These are phyloP conservation scores for Fraxinus latifolia DNA, from an alignment of 305 asterid species.

Conservation along the genomic window DNA sequence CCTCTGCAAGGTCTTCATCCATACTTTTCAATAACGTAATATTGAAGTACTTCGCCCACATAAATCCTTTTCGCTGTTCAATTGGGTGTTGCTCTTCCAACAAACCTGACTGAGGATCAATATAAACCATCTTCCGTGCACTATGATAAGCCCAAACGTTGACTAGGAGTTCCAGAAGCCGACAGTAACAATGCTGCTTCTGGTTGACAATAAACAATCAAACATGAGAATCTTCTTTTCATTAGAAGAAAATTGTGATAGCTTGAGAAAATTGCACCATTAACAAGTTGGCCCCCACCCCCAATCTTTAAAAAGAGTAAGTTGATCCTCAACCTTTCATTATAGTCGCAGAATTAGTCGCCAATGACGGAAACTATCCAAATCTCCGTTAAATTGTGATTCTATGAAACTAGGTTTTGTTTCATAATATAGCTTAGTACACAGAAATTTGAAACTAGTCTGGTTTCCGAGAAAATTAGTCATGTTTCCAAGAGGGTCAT, in stretches of 20 bases:
- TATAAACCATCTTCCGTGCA: slow-evolving; percentile 71
- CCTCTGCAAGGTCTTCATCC: slow-evolving; percentile 98
- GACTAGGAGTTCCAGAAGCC: slow-evolving; percentile 69
- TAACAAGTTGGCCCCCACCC: not conserved
- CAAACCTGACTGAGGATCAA: slow-evolving; percentile 69
- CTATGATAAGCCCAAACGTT: slow-evolving; percentile 98
- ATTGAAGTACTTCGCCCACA: slow-evolving; percentile 87
- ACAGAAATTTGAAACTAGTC: not conserved
- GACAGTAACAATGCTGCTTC: slow-evolving; percentile 87
- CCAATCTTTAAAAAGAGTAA: not conserved
- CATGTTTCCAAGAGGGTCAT: not conserved
- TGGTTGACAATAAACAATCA: slow-evolving; percentile 35
- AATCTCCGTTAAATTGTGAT: not conserved
- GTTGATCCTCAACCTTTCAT: not conserved
- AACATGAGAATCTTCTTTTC: slow-evolving; percentile 18
- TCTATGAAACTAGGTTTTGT: not conserved
- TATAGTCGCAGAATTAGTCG: not conserved
- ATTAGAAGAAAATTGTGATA: not conserved
- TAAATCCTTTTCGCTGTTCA: slow-evolving; percentile 65
- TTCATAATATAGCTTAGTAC: not conserved
- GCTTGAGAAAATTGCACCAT: not conserved
- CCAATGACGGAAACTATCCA: not conserved
- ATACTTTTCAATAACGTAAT: slow-evolving; percentile 60
- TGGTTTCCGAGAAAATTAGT: not conserved
- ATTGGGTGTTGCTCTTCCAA: slow-evolving; percentile 74